Conservation (phyloP, 2,329 filamentous ascomycete species). For the Colletotrichum eleusines region DNA sequence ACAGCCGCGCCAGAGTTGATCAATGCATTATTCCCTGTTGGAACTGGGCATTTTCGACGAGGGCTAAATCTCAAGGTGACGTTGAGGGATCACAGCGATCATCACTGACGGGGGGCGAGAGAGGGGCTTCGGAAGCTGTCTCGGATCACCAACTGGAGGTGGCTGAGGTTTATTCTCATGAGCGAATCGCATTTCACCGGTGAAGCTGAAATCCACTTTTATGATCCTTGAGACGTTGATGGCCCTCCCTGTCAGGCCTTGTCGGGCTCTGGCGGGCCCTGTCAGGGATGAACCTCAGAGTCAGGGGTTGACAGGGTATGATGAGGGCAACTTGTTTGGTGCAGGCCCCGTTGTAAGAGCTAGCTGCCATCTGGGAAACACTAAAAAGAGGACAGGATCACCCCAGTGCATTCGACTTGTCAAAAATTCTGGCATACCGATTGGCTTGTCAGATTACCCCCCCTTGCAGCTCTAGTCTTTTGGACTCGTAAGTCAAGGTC, state of each 20-base stretch:
- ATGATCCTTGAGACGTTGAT: constrained; percentile 12
- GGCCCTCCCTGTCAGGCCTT: constrained; percentile 18
- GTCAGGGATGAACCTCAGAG: constrained; percentile 14
- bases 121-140: constrained; percentile 11
- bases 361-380: constrained; percentile 27
- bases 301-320: constrained; percentile 15
- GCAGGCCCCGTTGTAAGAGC: constrained; percentile 11
- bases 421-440: constrained; percentile 25
- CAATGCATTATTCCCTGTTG: constrained; percentile 10
- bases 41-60: constrained; percentile 2
- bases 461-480: constrained; percentile 15
- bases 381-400: neutral
- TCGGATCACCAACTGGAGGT: constrained; percentile 27
- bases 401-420: constrained; percentile 10
- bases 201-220: constrained; percentile 2
- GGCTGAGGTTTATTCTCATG: constrained; percentile 29
- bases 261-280: neutral
- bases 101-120: neutral
- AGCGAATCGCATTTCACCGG: constrained; percentile 34
- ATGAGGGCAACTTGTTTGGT: constrained; percentile 20
- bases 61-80: constrained; percentile 14
- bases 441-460: constrained; percentile 16
- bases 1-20: neutral
- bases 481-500: constrained; percentile 7
- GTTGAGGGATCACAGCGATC: constrained; percentile 20